Percentiles rank a stretch among this genome's conserved stretches.
phyloP scores from a whole-genome alignment of 495 filamentous ascomycete species.

The Platismatia glauca region DNA sequence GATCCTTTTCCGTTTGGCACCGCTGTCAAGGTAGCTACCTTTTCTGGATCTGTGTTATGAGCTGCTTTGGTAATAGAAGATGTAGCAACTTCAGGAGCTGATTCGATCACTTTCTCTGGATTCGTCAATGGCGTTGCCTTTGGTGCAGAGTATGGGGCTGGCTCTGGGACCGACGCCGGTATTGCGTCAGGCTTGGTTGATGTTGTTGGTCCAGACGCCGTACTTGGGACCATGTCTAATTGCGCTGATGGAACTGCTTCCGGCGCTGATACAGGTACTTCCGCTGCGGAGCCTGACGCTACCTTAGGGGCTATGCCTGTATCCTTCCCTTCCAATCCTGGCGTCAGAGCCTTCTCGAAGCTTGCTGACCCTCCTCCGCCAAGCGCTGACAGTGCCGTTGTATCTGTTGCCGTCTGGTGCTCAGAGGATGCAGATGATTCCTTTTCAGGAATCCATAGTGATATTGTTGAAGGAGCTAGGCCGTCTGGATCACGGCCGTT shows the following conservation, averaged over 20 bases:
- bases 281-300: not conserved
- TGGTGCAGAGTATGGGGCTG: not conserved
- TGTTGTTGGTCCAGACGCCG: not conserved
- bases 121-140: not conserved
- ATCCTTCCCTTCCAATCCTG: not conserved
- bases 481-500: not conserved
- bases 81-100: not conserved
- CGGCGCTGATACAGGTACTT: not conserved
- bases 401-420: not conserved
- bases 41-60: not conserved
- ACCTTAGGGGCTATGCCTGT: not conserved
- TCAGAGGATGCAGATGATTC: not conserved
- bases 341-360: not conserved
- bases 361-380: not conserved
- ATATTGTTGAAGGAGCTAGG: not conserved
- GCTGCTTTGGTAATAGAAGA: not conserved
- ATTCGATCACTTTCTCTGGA: not conserved
- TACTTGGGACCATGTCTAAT: not conserved
- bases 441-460: constrained; percentile 8
- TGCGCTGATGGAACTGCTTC: not conserved
- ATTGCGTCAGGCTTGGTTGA: not conserved
- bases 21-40: not conserved
- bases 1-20: constrained; percentile 11
- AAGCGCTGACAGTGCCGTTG: not conserved
- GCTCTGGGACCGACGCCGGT: not conserved